Percentiles rank a stretch among this genome's conserved stretches.
Conservation (phyloP, 1,284 basidiomycete genomes). For the Trichosporon coremiiforme region DNA sequence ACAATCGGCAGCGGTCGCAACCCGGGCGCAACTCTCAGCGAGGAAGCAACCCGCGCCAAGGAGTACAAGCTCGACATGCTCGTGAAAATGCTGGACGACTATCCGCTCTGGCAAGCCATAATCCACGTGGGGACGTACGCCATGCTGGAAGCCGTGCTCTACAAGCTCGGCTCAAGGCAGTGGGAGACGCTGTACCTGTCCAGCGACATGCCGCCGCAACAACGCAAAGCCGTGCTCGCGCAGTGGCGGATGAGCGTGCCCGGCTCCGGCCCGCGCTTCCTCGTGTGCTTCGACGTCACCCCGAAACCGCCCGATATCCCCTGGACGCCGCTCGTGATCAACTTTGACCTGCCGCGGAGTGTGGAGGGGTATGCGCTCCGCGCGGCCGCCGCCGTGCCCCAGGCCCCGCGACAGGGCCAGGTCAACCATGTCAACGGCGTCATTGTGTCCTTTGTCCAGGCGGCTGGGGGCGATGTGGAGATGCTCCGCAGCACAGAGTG, state of each 20-base stretch:
- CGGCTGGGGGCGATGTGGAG: slow-evolving; percentile 93
- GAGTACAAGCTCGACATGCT: slow-evolving; percentile 98
- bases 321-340: slow-evolving; percentile 86
- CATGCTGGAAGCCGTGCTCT: slow-evolving; percentile 80
- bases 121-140: slow-evolving; percentile 86
- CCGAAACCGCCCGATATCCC: slow-evolving; percentile 85
- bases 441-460: slow-evolving; percentile 92
- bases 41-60: slow-evolving; percentile 82
- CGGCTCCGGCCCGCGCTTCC: slow-evolving; percentile 60
- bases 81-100: slow-evolving; percentile 87
- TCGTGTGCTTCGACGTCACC: slow-evolving; percentile 88
- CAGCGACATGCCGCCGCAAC: slow-evolving; percentile 72
- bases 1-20: slow-evolving; percentile 83
- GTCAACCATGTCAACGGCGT: slow-evolving; percentile 64
- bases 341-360: slow-evolving; percentile 91
- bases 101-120: slow-evolving; percentile 68
- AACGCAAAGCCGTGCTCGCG: slow-evolving; percentile 61
- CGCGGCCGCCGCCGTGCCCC: slow-evolving; percentile 53
- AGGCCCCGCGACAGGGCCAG: slow-evolving; percentile 56
- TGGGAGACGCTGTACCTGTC: slow-evolving; percentile 79
- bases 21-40: slow-evolving; percentile 60
- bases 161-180: slow-evolving; percentile 81
- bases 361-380: slow-evolving; percentile 91
- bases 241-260: slow-evolving; percentile 59
- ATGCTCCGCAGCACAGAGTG: slow-evolving; percentile 97